Conservation (phyloP, 352 stramenopile genomes). For the Globisporangium cystogenes region DNA sequence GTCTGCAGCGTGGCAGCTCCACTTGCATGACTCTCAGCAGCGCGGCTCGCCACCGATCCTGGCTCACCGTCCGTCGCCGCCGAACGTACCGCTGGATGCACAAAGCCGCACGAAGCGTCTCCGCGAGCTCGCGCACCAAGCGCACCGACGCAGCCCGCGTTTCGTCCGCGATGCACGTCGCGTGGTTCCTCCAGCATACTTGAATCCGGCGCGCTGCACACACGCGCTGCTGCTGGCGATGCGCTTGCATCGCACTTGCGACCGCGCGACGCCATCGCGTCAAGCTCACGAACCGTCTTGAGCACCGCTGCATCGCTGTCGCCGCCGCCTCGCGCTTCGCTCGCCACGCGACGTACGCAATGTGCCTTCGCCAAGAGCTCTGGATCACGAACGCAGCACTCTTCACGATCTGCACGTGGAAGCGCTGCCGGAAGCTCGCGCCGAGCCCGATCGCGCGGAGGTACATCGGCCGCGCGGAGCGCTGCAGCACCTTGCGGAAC, state of each 20-base stretch:
- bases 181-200: slow-evolving; percentile 5
- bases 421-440: slow-evolving; percentile 24
- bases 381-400: slow-evolving; percentile 43
- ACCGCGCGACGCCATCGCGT: slow-evolving; percentile 10
- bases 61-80: neutral
- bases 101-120: slow-evolving; percentile 18
- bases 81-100: slow-evolving; percentile 37
- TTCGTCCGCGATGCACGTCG: slow-evolving; percentile 4
- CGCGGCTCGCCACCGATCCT: slow-evolving; percentile 30
- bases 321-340: neutral
- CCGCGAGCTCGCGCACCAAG: slow-evolving; percentile 12
- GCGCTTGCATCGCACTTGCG: neutral
- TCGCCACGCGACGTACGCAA: slow-evolving; percentile 12
- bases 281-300: neutral
- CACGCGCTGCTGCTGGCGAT: slow-evolving; percentile 2
- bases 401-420: slow-evolving; percentile 27
- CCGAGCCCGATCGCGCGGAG: slow-evolving; percentile 23
- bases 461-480: slow-evolving; percentile 42
- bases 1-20: slow-evolving; percentile 20
- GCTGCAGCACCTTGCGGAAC: slow-evolving; percentile 21
- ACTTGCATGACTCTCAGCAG: slow-evolving; percentile 18
- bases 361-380: slow-evolving; percentile 39
- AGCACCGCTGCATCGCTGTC: slow-evolving; percentile 8
- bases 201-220: slow-evolving; percentile 10
- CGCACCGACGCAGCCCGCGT: slow-evolving; percentile 3